Evolutionary conservation across 805 yeast species (phyloP).

Genomic region (Saturnispora sanitii): DNA sequence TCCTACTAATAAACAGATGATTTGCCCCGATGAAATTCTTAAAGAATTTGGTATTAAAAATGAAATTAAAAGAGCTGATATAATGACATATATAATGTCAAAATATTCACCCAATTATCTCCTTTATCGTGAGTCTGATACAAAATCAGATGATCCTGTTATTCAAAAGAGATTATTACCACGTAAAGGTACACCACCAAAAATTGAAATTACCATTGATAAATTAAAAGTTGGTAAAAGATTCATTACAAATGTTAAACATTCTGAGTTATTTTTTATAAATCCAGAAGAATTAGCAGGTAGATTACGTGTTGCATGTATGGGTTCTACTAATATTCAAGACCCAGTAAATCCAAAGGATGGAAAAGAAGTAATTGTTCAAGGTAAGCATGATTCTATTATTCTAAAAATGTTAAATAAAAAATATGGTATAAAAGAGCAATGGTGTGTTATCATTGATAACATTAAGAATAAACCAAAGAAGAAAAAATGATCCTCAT

Average conservation of each 20-base stretch:
- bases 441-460: constrained; percentile 47
- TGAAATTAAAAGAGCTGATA: constrained; percentile 18
- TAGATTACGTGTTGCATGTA: constrained; percentile 67
- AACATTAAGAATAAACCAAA: constrained; percentile 1
- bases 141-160: constrained; percentile 16
- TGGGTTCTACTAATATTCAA: constrained; percentile 77
- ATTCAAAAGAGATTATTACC: constrained; percentile 26
- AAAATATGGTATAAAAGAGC: constrained; percentile 51
- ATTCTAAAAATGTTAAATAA: constrained; percentile 48
- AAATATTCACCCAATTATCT: constrained; percentile 11
- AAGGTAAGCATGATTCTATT: constrained; percentile 74
- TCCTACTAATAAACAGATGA: constrained; percentile 38
- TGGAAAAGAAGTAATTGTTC: constrained; percentile 66
- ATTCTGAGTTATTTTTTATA: constrained; percentile 58
- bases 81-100: background rate
- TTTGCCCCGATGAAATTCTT: constrained; percentile 48
- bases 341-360: constrained; percentile 44
- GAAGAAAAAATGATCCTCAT: background rate
- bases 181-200: constrained; percentile 59
- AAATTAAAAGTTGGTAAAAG: constrained; percentile 79
- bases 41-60: constrained; percentile 29
- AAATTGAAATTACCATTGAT: constrained; percentile 50
- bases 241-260: constrained; percentile 60
- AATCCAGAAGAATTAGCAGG: constrained; percentile 57
- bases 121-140: constrained; percentile 9